These are phyloP conservation scores for Coniochaeta sp. DNA, from an alignment of 2,329 filamentous ascomycete genomes.

Conservation along the genomic window DNA sequence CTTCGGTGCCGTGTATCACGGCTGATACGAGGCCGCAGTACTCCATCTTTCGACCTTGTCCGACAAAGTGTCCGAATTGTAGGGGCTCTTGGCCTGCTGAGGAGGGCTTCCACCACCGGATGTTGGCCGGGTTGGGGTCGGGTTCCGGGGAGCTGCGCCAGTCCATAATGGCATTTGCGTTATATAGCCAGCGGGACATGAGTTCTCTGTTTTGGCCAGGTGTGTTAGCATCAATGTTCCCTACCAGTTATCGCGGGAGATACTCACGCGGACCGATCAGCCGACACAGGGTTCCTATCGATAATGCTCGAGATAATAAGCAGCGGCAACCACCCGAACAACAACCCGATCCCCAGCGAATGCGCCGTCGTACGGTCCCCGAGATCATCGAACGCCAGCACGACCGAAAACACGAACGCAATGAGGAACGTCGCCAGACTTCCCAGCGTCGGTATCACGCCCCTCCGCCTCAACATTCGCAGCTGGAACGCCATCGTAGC, in stretches of 20 bases:
- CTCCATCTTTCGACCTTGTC: constrained; percentile 28
- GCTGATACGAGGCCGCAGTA: constrained; percentile 33
- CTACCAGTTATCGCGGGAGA: neutral
- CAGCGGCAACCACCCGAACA: constrained; percentile 37
- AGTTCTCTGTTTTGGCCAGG: constrained; percentile 7
- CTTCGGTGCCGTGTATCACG: constrained; percentile 20
- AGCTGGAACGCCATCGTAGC: constrained; percentile 29
- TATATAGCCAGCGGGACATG: constrained; percentile 10
- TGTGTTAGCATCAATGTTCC: neutral
- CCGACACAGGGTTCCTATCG: constrained; percentile 33
- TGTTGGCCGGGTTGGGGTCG: constrained; percentile 24
- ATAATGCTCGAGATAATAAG: constrained; percentile 35
- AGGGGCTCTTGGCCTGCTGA: constrained; percentile 21
- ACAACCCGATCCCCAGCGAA: constrained; percentile 32
- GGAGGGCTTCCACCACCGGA: constrained; percentile 22
- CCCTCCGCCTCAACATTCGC: constrained; percentile 29
- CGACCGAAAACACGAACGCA: constrained; percentile 18
- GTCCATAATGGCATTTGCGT: constrained; percentile 8
- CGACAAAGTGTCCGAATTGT: constrained; percentile 25
- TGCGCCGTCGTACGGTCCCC: constrained; percentile 33
- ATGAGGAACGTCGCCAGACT: constrained; percentile 33
- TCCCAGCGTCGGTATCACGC: constrained; percentile 26
- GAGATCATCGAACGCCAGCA: constrained; percentile 19
- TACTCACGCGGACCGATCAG: constrained; percentile 4
- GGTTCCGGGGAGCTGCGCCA: constrained; percentile 3